Evolutionary conservation across 257 asterid species (phyloP), one percentile per base, ranked within the genome.

Genomic region (Perilla frutescens): DNA sequence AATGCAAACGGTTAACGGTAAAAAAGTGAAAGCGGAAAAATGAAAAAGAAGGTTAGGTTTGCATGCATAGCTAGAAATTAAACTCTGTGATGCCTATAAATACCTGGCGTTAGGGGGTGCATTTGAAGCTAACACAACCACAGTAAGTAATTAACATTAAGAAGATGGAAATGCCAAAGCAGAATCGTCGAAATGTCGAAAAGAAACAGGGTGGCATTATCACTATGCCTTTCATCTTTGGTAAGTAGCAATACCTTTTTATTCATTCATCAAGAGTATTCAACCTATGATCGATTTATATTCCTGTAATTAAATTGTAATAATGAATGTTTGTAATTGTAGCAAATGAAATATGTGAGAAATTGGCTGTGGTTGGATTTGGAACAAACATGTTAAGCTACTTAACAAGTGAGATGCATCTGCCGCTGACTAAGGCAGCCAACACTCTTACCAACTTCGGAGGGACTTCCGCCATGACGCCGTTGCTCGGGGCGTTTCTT

Each of bases 151-250:
- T 0, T 34, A 34, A 13, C n/a, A 29, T 11, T 54, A 8, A 64
- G 47, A 82, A 74, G 43, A 81, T 84, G 84, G 88, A 61, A 36
- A 75, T 14, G 40, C 68, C 63, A 62, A 84, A 71, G 76, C 73
- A 71, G 70, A 82, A 68, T 31, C 55, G 14, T 72, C 20, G 8
- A 26, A 56, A 72, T 64, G 83, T 29, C 53, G 65, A 62, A 68
- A 85, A 45, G 72, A 80, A 78, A 80, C 90, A 88, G 77, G 97
- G 97, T 45, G 96, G 97, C 63, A 75, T 84, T 7, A 78, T 92
- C 76, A 90, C 97, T 14, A 90, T 92, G 97, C 97, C 97, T 48
- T 92, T 92, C 87, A 92, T 92, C 60, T 92, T 92, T 62, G 90
- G 97, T 49, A 49, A 49, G 7, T 12, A 47, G 4, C 4, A 44